Conservation (phyloP, 441 rosid species). For the Hura crepitans region DNA sequence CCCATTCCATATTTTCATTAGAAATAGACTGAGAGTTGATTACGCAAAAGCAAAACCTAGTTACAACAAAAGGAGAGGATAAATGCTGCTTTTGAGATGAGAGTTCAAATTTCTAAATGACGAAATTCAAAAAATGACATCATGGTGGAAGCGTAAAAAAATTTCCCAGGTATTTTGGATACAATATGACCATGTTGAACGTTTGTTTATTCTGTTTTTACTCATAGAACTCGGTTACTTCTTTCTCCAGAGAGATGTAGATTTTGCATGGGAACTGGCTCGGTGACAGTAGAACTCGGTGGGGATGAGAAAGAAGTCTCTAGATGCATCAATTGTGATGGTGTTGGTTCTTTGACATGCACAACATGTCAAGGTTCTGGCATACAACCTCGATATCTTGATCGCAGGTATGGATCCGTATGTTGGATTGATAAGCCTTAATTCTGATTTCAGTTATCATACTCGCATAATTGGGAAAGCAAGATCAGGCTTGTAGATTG, state of each 20-base stretch:
- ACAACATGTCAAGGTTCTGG: slow-evolving; percentile 95
- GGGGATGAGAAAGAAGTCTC: slow-evolving; percentile 76
- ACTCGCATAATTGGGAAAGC: not conserved
- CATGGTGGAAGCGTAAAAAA: not conserved
- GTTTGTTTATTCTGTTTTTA: not conserved
- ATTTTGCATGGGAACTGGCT: slow-evolving; percentile 78
- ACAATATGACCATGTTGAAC: not conserved
- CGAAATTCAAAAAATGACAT: not conserved
- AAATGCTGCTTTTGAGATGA: not conserved
- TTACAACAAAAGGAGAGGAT: not conserved
- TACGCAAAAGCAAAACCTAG: not conserved
- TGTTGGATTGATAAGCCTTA: not conserved
- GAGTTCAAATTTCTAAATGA: not conserved
- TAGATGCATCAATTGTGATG: slow-evolving; percentile 71
- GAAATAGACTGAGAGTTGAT: not conserved
- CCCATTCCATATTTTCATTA: not conserved
- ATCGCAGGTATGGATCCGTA: slow-evolving; percentile 58
- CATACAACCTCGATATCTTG: slow-evolving; percentile 96
- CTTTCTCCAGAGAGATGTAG: slow-evolving; percentile 64
- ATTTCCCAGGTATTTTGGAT: not conserved
- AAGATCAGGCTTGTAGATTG: not conserved
- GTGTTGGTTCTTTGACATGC: slow-evolving; percentile 80
- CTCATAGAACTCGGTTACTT: not conserved
- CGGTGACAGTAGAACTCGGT: slow-evolving; percentile 61
- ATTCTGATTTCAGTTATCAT: not conserved